Conservation (phyloP, 202 grass and related monocot genomes). For the Dendrocalamus latiflorus region DNA sequence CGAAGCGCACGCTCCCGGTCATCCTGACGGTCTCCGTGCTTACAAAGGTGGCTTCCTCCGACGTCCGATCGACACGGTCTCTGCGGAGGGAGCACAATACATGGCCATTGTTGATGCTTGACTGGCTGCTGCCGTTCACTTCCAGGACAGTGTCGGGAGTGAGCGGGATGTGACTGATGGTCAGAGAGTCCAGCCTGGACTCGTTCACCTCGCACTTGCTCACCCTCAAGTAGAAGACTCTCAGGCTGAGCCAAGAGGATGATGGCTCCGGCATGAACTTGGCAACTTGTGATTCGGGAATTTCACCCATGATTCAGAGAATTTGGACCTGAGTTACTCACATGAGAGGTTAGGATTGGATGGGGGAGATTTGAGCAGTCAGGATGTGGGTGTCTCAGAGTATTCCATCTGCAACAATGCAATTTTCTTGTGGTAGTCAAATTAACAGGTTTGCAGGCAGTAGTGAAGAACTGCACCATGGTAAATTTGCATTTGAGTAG, state of each 20-base stretch:
- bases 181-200: conserved; percentile 40
- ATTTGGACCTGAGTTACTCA: not conserved
- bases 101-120: conserved; percentile 6
- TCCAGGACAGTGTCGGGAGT: conserved; percentile 51
- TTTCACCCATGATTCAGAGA: conserved; percentile 32
- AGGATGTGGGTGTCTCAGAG: not conserved
- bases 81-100: conserved; percentile 43
- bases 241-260: conserved; percentile 44
- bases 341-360: not conserved
- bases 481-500: not conserved
- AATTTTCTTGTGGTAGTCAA: not conserved
- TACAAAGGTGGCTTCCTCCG: conserved; percentile 60
- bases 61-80: conserved; percentile 31
- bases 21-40: conserved; percentile 54
- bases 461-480: not conserved
- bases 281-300: not conserved
- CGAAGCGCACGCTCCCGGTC: conserved; percentile 59
- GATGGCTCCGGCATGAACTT: conserved; percentile 11
- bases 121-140: conserved; percentile 18
- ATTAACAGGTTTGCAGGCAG: not conserved
- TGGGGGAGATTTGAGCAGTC: not conserved
- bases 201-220: conserved; percentile 52
- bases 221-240: conserved; percentile 65
- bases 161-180: conserved; percentile 51
- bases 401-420: conserved; percentile 9